Evolutionary conservation across 192 early-diverging fungal species (phyloP).

Genomic region (Podila minutissima): DNA sequence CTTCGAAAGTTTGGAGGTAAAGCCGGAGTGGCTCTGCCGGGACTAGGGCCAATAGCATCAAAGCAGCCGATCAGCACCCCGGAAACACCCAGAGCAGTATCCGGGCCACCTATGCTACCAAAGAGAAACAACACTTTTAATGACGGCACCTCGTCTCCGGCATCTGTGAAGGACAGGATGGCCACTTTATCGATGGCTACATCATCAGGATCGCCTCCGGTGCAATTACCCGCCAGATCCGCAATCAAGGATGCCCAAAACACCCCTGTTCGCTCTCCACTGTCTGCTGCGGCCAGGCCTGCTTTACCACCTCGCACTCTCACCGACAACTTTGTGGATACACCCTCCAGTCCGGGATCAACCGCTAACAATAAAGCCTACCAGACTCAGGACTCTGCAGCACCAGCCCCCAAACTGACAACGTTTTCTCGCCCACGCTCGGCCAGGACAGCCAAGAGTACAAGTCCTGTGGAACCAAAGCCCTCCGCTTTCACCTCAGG

Average conservation of each 20-base stretch:
- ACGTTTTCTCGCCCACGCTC: constrained; percentile 53
- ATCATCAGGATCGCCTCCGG: background rate
- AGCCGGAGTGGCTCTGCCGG: constrained; percentile 10
- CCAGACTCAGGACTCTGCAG: constrained; percentile 26
- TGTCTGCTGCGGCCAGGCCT: constrained; percentile 34
- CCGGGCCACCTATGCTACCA: constrained; percentile 30
- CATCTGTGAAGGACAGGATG: constrained; percentile 41
- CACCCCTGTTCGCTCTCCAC: constrained; percentile 26
- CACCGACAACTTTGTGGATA: constrained; percentile 19
- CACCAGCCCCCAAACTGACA: constrained; percentile 39
- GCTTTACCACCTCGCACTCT: constrained; percentile 16
- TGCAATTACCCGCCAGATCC: constrained; percentile 28
- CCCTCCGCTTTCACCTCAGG: background rate
- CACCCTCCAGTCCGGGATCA: constrained; percentile 1
- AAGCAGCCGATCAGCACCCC: background rate
- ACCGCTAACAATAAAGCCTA: constrained; percentile 7
- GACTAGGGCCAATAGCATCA: constrained; percentile 6
- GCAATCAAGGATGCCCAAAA: constrained; percentile 1
- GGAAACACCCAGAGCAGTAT: background rate
- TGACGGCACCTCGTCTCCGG: background rate
- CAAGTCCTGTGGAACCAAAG: constrained; percentile 2
- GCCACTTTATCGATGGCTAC: constrained; percentile 24
- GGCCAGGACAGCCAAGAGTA: constrained; percentile 45
- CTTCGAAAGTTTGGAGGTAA: background rate
- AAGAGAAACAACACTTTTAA: constrained; percentile 21